Conservation (phyloP, 768 basidiomycete species). For the Tricholoma flavovirens region DNA sequence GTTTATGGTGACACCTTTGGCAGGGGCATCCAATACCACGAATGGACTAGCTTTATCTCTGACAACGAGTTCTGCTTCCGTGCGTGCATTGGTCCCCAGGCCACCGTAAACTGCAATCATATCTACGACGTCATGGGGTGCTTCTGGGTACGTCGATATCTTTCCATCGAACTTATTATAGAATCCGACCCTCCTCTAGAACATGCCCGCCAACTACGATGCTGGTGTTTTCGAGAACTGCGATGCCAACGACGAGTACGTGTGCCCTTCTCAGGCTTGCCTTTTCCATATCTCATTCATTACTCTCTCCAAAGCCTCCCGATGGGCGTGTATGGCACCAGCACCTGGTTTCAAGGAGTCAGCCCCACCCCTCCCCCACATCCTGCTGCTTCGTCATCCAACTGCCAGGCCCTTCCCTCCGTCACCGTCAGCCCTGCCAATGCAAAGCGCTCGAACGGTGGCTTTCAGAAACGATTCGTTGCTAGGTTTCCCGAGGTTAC, state of each 20-base stretch:
- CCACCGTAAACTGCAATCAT: constrained; percentile 64
- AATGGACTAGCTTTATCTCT: constrained; percentile 86
- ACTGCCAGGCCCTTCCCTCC: constrained; percentile 45
- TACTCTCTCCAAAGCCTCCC: constrained; percentile 30
- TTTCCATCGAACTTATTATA: background rate
- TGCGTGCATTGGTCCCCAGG: constrained; percentile 56
- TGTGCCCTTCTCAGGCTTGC: background rate
- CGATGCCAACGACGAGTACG: constrained; percentile 49
- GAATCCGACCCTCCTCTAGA: constrained; percentile 33
- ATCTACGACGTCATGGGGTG: constrained; percentile 70
- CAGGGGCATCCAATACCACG: constrained; percentile 49
- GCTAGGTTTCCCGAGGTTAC: background rate
- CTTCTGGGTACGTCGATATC: constrained; percentile 34
- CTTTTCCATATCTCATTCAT: background rate
- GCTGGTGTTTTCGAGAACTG: constrained; percentile 63
- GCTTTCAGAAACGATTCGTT: constrained; percentile 4
- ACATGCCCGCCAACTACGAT: constrained; percentile 67
- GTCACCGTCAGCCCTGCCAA: constrained; percentile 25
- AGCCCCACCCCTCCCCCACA: constrained; percentile 53
- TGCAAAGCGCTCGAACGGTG: constrained; percentile 10
- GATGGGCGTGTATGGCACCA: constrained; percentile 70
- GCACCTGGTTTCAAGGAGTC: constrained; percentile 63
- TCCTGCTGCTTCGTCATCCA: constrained; percentile 55
- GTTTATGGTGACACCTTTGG: constrained; percentile 63
- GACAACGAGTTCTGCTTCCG: constrained; percentile 65